Conservation (phyloP, 306 rosid species). For the Gillenia trifoliata region DNA sequence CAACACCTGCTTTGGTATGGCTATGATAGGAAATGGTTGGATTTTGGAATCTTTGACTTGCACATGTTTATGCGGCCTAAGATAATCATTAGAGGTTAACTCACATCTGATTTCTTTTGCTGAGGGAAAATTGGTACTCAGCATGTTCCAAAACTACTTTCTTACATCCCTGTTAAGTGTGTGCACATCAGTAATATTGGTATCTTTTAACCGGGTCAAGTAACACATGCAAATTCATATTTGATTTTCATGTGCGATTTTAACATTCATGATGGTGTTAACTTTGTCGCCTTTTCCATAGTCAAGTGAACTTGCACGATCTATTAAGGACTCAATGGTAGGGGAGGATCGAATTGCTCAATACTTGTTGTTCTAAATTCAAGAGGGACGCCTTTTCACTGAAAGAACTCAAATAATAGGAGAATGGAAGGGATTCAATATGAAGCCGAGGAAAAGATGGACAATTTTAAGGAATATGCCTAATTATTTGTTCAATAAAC, state of each 20-base stretch:
- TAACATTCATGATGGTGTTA: constrained; percentile 12
- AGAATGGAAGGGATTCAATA: too few relatives aligned
- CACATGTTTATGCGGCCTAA: not conserved
- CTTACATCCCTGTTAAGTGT: not conserved
- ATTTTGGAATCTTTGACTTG: not conserved
- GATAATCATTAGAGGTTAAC: not conserved
- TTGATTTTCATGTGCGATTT: not conserved
- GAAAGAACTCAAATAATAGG: too few relatives aligned
- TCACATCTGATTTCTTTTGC: not conserved
- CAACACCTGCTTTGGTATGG: constrained; percentile 98
- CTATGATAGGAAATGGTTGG: constrained; percentile 48
- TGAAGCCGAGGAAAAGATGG: too few relatives aligned
- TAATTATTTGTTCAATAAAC: too few relatives aligned
- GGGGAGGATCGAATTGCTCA: too few relatives aligned
- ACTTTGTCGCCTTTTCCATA: too few relatives aligned
- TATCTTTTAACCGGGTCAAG: not conserved
- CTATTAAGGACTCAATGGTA: too few relatives aligned
- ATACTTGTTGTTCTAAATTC: too few relatives aligned
- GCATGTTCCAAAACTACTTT: not conserved
- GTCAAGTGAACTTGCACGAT: too few relatives aligned
- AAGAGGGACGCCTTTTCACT: too few relatives aligned
- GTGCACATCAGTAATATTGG: not conserved
- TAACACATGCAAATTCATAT: not conserved
- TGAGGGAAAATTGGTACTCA: not conserved
- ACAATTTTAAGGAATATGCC: too few relatives aligned